Conservation (phyloP, 1,139 yeast species). For the Protomyces arabidopsidicola region DNA sequence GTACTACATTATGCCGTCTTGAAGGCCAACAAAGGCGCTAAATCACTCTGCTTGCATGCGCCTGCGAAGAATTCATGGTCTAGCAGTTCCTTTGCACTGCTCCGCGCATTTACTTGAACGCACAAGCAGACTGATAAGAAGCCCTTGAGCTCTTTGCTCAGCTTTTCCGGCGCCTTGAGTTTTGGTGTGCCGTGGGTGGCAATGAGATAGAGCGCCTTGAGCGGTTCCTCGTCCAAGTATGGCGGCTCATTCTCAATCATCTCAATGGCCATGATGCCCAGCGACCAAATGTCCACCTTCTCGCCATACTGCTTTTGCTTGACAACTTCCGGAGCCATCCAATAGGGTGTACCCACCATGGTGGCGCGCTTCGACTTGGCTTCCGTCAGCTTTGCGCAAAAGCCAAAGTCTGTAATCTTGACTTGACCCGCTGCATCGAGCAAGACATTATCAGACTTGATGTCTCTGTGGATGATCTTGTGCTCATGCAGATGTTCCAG, state of each 20-base stretch:
- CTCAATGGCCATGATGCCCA: conserved; percentile 97
- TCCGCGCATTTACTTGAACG: conserved; percentile 89
- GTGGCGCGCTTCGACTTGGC: conserved; percentile 92
- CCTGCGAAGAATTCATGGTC: conserved; percentile 72
- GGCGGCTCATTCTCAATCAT: conserved; percentile 99
- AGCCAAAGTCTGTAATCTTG: conserved; percentile 95
- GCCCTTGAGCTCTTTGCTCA: conserved; percentile 74
- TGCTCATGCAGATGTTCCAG: conserved; percentile 84
- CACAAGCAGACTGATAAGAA: conserved; percentile 88
- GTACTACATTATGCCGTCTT: conserved; percentile 39
- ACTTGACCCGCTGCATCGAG: conserved; percentile 83
- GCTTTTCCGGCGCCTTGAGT: conserved; percentile 74
- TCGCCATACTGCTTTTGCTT: conserved; percentile 75
- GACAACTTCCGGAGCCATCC: conserved; percentile 99
- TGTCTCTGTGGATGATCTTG: conserved; percentile 92
- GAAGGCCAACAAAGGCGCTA: conserved; percentile 70
- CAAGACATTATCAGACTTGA: conserved; percentile 88
- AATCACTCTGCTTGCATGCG: conserved; percentile 64
- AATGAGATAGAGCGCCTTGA: conserved; percentile 79
- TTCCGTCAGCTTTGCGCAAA: conserved; percentile 92
- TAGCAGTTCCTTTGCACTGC: conserved; percentile 80
- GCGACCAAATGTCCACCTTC: conserved; percentile 95
- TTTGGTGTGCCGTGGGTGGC: conserved; percentile 98
- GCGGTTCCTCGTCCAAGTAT: conserved; percentile 89
- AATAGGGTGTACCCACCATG: conserved; percentile 98